Percentiles rank a stretch among this genome's conserved stretches.
phyloP scores from a whole-genome alignment of 345 rosid genomes.

The Bruguiera gymnorhiza region DNA sequence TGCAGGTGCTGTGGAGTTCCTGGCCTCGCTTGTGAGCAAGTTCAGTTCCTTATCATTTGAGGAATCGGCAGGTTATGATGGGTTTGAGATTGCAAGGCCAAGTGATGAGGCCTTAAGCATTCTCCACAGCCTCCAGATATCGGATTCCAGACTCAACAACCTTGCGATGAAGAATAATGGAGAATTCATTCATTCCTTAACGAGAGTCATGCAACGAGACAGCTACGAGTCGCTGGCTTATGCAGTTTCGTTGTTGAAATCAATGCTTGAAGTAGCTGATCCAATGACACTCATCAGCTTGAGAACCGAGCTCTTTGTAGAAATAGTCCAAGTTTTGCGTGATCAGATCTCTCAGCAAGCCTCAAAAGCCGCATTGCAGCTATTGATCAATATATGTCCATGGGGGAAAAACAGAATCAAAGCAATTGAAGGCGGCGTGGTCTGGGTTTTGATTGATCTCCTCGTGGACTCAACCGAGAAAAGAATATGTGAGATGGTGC shows the following conservation, averaged over 20 bases:
- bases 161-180: conserved; percentile 40
- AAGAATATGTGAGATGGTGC: conserved; percentile 38
- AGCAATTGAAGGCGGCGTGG: conserved; percentile 39
- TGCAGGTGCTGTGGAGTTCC: conserved; percentile 67
- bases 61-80: not conserved
- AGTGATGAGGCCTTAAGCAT: conserved; percentile 61
- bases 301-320: conserved; percentile 33
- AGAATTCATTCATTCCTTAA: conserved; percentile 39
- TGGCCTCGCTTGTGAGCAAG: conserved; percentile 37
- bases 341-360: conserved; percentile 52
- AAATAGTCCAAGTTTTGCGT: conserved; percentile 31
- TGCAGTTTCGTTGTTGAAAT: conserved; percentile 34
- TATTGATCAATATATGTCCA: conserved; percentile 39
- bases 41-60: not conserved
- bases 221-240: conserved; percentile 41
- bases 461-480: conserved; percentile 39
- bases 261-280: conserved; percentile 41
- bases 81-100: conserved; percentile 26
- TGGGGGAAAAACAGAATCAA: conserved; percentile 66
- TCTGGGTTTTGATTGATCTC: conserved; percentile 36
- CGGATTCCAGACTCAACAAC: conserved; percentile 53
- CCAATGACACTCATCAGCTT: conserved; percentile 37
- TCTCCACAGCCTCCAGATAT: conserved; percentile 55
- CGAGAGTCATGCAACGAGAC: conserved; percentile 21
- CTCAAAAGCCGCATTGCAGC: conserved; percentile 41